Conservation (phyloP, 805 yeast species). For the Candida pini region DNA sequence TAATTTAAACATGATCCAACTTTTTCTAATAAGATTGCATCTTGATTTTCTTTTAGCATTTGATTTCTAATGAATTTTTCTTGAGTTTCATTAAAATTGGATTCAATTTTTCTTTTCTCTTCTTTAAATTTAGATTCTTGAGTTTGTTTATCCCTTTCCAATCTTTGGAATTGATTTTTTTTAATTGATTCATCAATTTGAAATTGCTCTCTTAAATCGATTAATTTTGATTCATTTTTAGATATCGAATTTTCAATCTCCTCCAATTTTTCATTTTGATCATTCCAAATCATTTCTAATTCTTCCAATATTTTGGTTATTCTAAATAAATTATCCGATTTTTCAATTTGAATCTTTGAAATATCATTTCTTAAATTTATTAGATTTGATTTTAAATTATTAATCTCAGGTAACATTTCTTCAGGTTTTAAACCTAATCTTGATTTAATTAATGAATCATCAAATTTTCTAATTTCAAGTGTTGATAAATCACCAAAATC, state of each 20-base stretch:
- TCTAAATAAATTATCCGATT: conserved; percentile 53
- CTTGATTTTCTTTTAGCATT: not conserved
- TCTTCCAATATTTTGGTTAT: conserved; percentile 40
- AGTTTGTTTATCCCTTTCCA: conserved; percentile 13
- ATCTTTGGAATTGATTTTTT: conserved; percentile 13
- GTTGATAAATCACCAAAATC: conserved; percentile 17
- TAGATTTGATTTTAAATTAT: conserved; percentile 30
- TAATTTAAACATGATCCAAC: conserved; percentile 3
- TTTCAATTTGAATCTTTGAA: conserved; percentile 38
- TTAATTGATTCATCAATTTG: conserved; percentile 11
- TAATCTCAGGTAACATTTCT: conserved; percentile 34
- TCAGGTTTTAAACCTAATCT: conserved; percentile 42
- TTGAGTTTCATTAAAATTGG: conserved; percentile 42
- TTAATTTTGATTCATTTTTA: conserved; percentile 9
- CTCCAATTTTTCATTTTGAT: conserved; percentile 49
- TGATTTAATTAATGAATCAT: conserved; percentile 26
- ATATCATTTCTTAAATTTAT: conserved; percentile 42
- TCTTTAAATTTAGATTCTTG: conserved; percentile 9
- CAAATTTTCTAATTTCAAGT: conserved; percentile 19
- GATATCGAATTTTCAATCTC: conserved; percentile 48
- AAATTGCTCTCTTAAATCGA: conserved; percentile 13
- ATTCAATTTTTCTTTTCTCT: conserved; percentile 18
- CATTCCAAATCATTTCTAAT: conserved; percentile 28
- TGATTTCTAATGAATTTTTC: conserved; percentile 45
- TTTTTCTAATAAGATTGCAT: conserved; percentile 1